These are phyloP conservation scores for Debaryomyces sp. DNA, from an alignment of 1,139 yeast genomes.

Conservation along the genomic window DNA sequence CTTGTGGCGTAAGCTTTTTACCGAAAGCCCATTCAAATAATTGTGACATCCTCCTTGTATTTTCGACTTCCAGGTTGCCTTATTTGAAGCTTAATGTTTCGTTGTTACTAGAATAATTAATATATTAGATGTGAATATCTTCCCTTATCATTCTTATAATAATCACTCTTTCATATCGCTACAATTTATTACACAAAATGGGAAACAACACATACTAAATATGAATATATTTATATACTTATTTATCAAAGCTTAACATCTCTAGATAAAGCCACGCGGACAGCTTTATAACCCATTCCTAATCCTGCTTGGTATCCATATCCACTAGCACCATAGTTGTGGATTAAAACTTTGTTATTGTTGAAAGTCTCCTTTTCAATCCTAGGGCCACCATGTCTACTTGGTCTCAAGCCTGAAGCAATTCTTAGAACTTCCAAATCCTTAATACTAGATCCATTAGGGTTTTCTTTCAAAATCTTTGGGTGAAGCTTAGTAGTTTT, in stretches of 20 bases:
- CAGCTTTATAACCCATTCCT: constrained; percentile 54
- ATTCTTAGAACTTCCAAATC: constrained; percentile 51
- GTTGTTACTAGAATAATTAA: neutral
- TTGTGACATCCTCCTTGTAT: constrained; percentile 38
- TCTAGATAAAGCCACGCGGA: constrained; percentile 4
- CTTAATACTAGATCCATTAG: constrained; percentile 18
- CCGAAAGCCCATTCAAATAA: constrained; percentile 96
- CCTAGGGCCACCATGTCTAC: constrained; percentile 68
- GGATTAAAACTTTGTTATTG: constrained; percentile 41
- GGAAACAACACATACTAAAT: neutral
- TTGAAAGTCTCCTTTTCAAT: constrained; percentile 55
- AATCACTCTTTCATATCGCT: neutral
- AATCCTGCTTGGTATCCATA: constrained; percentile 76
- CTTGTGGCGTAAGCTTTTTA: constrained; percentile 91
- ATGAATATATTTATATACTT: neutral
- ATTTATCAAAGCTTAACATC: neutral
- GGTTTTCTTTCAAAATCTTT: constrained; percentile 44
- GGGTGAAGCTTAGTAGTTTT: constrained; percentile 61
- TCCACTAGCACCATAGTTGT: constrained; percentile 78
- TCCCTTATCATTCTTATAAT: neutral
- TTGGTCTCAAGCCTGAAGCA: constrained; percentile 71
- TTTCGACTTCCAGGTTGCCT: neutral
- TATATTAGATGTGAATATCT: neutral
- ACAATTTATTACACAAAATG: neutral
- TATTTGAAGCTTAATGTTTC: neutral